phyloP scores from a whole-genome alignment of 2,329 filamentous ascomycete genomes.

The Nemania diffusa region DNA sequence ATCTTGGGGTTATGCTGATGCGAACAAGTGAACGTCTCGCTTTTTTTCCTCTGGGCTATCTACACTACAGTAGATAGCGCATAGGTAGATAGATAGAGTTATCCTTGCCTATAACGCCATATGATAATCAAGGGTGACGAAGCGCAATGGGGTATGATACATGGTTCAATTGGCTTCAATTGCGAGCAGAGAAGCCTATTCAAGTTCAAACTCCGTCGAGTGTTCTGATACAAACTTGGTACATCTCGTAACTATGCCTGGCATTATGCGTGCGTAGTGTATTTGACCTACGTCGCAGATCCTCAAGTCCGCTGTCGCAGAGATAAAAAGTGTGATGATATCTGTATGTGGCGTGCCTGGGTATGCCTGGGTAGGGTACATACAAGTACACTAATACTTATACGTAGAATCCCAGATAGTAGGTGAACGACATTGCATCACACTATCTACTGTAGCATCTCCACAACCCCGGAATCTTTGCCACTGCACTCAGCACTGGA shows the following conservation, averaged over 20 bases:
- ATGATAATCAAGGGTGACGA: not conserved
- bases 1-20: not conserved
- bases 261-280: not conserved
- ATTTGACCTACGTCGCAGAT: slow-evolving; percentile 11
- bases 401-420: too few species aligned
- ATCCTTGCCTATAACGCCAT: not conserved
- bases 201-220: not conserved
- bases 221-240: not conserved
- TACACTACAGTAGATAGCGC: not conserved
- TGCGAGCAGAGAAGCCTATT: not conserved
- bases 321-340: not conserved
- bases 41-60: not conserved
- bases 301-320: not conserved
- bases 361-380: not conserved
- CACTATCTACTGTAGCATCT: not conserved
- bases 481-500: not conserved
- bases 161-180: not conserved
- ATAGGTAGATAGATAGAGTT: not conserved
- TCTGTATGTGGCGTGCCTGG: not conserved
- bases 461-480: not conserved
- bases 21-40: not conserved
- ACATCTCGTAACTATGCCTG: not conserved
- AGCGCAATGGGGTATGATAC: slow-evolving; percentile 4
- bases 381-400: not conserved
- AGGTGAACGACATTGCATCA: too few species aligned